Evolutionary conservation across 2,329 filamentous ascomycete genomes (phyloP).

Genomic region (Trichoderma cornu-damae): DNA sequence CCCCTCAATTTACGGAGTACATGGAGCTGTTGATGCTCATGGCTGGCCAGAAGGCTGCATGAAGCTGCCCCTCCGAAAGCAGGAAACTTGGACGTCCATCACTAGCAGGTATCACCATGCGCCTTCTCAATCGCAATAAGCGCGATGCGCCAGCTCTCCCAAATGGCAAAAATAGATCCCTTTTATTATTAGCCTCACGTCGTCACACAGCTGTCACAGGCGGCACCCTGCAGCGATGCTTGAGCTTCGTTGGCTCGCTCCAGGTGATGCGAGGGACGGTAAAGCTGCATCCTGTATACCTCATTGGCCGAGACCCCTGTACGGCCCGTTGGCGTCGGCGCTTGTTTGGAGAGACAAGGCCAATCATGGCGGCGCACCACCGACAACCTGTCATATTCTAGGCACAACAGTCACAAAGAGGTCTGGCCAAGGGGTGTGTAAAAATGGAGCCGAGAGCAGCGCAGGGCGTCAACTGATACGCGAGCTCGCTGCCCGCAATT

Average conservation of each 20-base stretch:
- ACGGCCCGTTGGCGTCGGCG: constrained; percentile 7
- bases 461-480: constrained; percentile 18
- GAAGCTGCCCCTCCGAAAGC: not conserved
- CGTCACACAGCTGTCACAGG: constrained; percentile 12
- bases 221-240: constrained; percentile 6
- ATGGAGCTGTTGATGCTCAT: not conserved
- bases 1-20: constrained; percentile 4
- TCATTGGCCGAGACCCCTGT: constrained; percentile 17
- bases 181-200: not conserved
- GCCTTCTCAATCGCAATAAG: constrained; percentile 11
- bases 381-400: not conserved
- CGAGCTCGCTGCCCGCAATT: constrained; percentile 1
- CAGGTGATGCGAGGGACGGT: constrained; percentile 1
- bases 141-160: constrained; percentile 5
- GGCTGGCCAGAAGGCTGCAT: not conserved
- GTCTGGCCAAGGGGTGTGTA: not conserved
- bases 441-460: constrained; percentile 5
- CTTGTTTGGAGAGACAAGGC: constrained; percentile 11
- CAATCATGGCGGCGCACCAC: constrained; percentile 11
- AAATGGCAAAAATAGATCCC: constrained; percentile 13
- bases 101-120: constrained; percentile 5
- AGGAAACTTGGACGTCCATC: not conserved
- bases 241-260: not conserved
- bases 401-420: constrained; percentile 8
- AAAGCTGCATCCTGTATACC: not conserved